Evolutionary conservation across 345 rosid genomes (phyloP).

Genomic region (Hibiscus mutabilis): DNA sequence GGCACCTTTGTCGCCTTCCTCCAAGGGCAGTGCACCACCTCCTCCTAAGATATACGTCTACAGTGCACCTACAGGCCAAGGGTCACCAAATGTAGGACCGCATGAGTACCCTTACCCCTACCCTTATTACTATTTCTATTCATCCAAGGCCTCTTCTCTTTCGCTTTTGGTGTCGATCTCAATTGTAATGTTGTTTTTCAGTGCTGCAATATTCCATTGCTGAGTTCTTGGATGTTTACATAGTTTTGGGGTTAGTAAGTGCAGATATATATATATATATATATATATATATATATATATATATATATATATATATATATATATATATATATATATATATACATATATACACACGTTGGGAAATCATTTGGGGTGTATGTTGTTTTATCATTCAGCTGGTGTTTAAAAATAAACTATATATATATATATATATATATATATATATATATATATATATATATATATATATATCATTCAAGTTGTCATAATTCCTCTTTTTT

Average conservation of each 20-base stretch:
- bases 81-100: conserved; percentile 25
- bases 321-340: no score
- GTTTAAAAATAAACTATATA: no score
- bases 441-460: no score
- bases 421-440: no score
- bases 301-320: no score
- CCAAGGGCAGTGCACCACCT: conserved; percentile 24
- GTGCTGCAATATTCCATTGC: background rate
- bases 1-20: background rate
- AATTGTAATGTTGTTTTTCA: background rate
- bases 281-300: no score
- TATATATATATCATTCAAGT: no score
- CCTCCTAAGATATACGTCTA: conserved; percentile 34
- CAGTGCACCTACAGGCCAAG: conserved; percentile 23
- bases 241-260: background rate
- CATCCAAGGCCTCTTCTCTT: conserved; percentile 30
- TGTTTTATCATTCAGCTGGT: no score
- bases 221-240: background rate
- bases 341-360: no score
- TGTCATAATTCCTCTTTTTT: no score
- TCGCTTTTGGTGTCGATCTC: conserved; percentile 6
- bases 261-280: background rate
- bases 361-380: no score
- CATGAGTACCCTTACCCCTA: conserved; percentile 37
- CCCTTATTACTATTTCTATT: conserved; percentile 54